Evolutionary conservation across 805 yeast genomes (phyloP).

Genomic region (Dipodascus albidus): DNA sequence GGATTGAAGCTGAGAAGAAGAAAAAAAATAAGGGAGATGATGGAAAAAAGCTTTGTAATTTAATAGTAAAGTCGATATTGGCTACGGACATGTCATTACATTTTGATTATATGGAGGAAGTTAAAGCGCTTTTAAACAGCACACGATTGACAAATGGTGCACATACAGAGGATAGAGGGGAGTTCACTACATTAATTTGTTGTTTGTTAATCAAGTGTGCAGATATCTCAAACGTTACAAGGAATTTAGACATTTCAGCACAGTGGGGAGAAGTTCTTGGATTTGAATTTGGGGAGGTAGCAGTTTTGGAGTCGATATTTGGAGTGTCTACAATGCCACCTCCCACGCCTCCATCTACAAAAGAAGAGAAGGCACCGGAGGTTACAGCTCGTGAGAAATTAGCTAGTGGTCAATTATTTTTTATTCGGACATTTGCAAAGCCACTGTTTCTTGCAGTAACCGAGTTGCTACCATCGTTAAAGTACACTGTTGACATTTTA

Average conservation of each 20-base stretch:
- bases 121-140: conserved; percentile 13
- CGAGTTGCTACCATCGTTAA: conserved; percentile 38
- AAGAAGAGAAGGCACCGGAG: conserved; percentile 2
- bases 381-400: conserved; percentile 20
- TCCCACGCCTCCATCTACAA: conserved; percentile 5
- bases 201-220: conserved; percentile 82
- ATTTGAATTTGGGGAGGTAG: conserved; percentile 65
- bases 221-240: conserved; percentile 85
- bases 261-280: conserved; percentile 81
- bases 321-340: conserved; percentile 11
- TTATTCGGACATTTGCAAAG: conserved; percentile 71
- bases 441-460: conserved; percentile 60
- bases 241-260: conserved; percentile 63
- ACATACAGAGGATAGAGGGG: conserved; percentile 3
- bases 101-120: conserved; percentile 47
- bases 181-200: conserved; percentile 33
- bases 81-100: conserved; percentile 95
- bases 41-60: conserved; percentile 9
- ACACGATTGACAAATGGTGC: conserved; percentile 10
- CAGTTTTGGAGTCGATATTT: conserved; percentile 35
- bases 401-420: conserved; percentile 68
- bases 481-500: conserved; percentile 15
- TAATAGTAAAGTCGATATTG: conserved; percentile 36
- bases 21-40: background rate
- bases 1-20: conserved; percentile 8